Percentiles rank a stretch among this genome's conserved stretches.
phyloP scores from a whole-genome alignment of 2,329 filamentous ascomycete species.

The Epichloe bromicola region DNA sequence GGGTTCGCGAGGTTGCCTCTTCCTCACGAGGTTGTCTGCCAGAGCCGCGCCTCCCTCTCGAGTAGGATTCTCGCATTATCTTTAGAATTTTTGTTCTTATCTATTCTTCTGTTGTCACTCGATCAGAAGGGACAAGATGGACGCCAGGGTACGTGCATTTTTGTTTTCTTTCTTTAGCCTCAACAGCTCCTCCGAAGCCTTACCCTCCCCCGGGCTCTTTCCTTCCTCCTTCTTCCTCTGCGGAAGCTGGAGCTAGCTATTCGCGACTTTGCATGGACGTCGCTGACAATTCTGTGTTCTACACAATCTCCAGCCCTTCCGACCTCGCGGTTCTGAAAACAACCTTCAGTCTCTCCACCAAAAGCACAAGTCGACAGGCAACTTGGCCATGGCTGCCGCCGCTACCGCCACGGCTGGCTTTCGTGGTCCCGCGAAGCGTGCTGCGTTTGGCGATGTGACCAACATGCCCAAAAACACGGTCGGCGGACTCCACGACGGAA shows the following conservation, averaged over 20 bases:
- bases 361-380: conserved; percentile 67
- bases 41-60: background rate
- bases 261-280: background rate
- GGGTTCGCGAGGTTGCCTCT: conserved; percentile 2
- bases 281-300: background rate
- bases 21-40: background rate
- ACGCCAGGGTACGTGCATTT: conserved; percentile 5
- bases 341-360: conserved; percentile 51
- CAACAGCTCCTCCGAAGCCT: too few species aligned
- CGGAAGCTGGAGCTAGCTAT: background rate
- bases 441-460: conserved; percentile 72
- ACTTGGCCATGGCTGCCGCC: conserved; percentile 28
- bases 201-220: background rate
- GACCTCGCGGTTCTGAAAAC: conserved; percentile 37
- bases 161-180: background rate
- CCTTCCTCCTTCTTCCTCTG: background rate
- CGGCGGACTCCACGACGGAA: conserved; percentile 19
- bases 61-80: conserved; percentile 1
- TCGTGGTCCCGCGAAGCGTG: conserved; percentile 50
- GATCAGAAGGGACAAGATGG: conserved; percentile 1
- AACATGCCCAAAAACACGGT: conserved; percentile 40
- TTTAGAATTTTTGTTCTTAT: background rate
- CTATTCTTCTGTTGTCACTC: background rate
- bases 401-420: conserved; percentile 15
- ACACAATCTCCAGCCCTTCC: conserved; percentile 21